Conservation (phyloP, 2,329 filamentous ascomycete genomes). For the Harringtonia lauricola region DNA sequence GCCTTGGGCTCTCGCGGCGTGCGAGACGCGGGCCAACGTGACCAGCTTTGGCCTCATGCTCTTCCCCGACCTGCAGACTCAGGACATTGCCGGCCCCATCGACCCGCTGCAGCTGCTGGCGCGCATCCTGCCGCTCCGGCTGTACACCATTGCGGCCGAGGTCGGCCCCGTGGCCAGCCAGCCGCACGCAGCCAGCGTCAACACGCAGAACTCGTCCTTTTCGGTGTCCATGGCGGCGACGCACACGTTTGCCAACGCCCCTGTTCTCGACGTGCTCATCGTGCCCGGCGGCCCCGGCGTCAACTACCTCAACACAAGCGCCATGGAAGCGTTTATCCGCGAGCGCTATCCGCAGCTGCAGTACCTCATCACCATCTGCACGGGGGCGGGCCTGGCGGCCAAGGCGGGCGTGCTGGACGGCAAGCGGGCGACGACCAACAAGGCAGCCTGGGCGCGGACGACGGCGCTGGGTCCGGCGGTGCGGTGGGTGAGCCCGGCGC, state of each 20-base stretch:
- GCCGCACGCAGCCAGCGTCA: slow-evolving; percentile 12
- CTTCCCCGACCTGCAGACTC: slow-evolving; percentile 31
- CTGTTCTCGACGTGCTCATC: slow-evolving; percentile 49
- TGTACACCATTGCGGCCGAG: slow-evolving; percentile 29
- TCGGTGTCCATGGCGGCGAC: slow-evolving; percentile 24
- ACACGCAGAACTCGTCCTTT: slow-evolving; percentile 23
- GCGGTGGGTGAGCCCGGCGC: slow-evolving; percentile 48
- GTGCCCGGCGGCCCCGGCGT: slow-evolving; percentile 50
- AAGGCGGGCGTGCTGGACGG: slow-evolving; percentile 49
- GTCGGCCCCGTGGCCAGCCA: slow-evolving; percentile 15
- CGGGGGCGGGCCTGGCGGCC: slow-evolving; percentile 48
- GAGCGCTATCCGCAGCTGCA: slow-evolving; percentile 34
- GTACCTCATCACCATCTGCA: slow-evolving; percentile 56
- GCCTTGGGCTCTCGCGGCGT: too few relatives aligned
- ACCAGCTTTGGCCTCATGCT: slow-evolving; percentile 16
- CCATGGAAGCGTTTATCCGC: slow-evolving; percentile 27
- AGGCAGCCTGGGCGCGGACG: slow-evolving; percentile 40
- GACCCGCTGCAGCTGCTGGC: slow-evolving; percentile 27
- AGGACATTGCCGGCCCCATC: slow-evolving; percentile 36
- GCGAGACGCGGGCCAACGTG: too few relatives aligned
- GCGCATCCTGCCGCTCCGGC: slow-evolving; percentile 14
- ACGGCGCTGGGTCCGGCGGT: slow-evolving; percentile 30
- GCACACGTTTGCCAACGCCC: slow-evolving; percentile 40
- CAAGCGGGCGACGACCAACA: slow-evolving; percentile 55
- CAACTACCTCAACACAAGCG: too few relatives aligned